Conservation (phyloP, 345 rosid genomes). For the Capsella bursapastoris region DNA sequence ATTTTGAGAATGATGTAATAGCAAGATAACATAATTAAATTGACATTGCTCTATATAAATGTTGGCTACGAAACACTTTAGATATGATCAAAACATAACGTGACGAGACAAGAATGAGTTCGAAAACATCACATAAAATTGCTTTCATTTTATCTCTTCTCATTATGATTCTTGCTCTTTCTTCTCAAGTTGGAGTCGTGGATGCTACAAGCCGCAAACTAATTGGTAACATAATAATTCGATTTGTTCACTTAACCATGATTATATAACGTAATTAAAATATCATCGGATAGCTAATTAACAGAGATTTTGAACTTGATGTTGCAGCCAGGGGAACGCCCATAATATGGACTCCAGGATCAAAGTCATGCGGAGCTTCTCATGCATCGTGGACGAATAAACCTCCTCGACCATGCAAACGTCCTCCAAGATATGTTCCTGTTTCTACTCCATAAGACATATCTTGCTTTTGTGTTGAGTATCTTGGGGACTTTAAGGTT, state of each 20-base stretch:
- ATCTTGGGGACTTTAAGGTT: not conserved
- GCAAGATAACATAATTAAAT: too few relatives aligned
- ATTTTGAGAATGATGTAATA: too few relatives aligned
- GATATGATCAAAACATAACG: not conserved
- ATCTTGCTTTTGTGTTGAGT: not conserved
- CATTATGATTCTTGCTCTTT: too few relatives aligned
- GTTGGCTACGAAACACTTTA: not conserved
- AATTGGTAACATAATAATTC: not conserved
- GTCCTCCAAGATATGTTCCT: not conserved
- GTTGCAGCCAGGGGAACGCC: not conserved
- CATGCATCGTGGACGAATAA: conserved; percentile 4
- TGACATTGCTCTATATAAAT: not conserved
- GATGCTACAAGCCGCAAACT: not conserved
- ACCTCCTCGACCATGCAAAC: not conserved
- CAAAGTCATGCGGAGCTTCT: conserved; percentile 17
- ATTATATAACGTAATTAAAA: too few relatives aligned
- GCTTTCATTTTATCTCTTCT: too few relatives aligned
- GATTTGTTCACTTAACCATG: too few relatives aligned
- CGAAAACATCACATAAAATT: too few relatives aligned
- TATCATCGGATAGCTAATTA: too few relatives aligned
- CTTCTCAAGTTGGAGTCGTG: not conserved
- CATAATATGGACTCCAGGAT: not conserved
- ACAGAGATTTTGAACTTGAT: not conserved
- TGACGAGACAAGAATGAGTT: too few relatives aligned
- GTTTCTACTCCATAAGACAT: conserved; percentile 10